phyloP scores from a whole-genome alignment of 306 rosid genomes.

The Malus domestica region ASM211411v1 NC_041800.1:621501-622000 shows the following conservation, averaged over 20 bases:
- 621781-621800: slow-evolving; percentile 94
- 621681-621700: not conserved
- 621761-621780: slow-evolving; percentile 50
- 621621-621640: not conserved
- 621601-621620: not conserved
- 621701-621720: not conserved
- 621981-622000: not conserved
- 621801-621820: slow-evolving; percentile 95
- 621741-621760: not conserved
- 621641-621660: not conserved
- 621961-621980: not conserved
- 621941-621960: not conserved
- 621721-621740: not conserved
- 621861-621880: not conserved
- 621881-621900: not conserved
- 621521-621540: not conserved
- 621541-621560: not conserved
- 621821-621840: slow-evolving; percentile 95
- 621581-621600: not conserved
- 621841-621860: slow-evolving; percentile 74
- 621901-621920: not conserved
- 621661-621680: not conserved
- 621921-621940: not conserved
- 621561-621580: not conserved
- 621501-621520: not conserved